Conservation (phyloP, 108 stramenopile species). For the Nitzschia palea region DNA sequence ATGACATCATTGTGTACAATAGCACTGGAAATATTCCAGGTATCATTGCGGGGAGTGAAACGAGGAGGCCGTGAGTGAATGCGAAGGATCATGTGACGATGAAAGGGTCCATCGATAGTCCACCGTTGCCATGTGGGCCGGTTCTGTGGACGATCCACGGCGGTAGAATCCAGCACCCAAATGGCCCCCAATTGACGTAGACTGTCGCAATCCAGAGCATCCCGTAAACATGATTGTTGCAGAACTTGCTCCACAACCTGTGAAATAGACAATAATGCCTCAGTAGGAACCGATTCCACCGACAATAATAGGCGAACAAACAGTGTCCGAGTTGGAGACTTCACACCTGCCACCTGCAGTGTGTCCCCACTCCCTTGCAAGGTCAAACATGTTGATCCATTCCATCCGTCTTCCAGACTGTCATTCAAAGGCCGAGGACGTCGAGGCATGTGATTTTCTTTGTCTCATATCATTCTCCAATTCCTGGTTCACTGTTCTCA, state of each 20-base stretch:
- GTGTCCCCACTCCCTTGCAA: too few relatives aligned
- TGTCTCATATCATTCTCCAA: too few relatives aligned
- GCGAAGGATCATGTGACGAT: background rate
- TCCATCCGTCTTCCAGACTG: too few relatives aligned
- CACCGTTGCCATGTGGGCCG: constrained; percentile 4
- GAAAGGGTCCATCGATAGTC: background rate
- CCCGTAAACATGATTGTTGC: too few relatives aligned
- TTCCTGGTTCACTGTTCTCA: too few relatives aligned
- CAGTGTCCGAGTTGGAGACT: background rate
- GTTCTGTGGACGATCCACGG: constrained; percentile 17
- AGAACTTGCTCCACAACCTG: too few relatives aligned
- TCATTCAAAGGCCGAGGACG: too few relatives aligned
- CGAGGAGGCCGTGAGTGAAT: constrained; percentile 4
- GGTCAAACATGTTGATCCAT: too few relatives aligned
- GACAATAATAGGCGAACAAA: too few relatives aligned
- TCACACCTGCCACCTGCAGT: background rate
- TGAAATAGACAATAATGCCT: background rate
- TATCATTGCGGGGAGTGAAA: background rate
- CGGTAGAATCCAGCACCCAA: constrained; percentile 12
- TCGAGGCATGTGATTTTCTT: too few relatives aligned
- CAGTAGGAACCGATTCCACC: too few relatives aligned
- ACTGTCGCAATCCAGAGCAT: background rate
- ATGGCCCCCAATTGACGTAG: constrained; percentile 10
- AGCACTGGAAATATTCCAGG: background rate
- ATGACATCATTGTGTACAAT: background rate